Conservation (phyloP, 305 asterid species). For the Plantago lanceolata region DNA sequence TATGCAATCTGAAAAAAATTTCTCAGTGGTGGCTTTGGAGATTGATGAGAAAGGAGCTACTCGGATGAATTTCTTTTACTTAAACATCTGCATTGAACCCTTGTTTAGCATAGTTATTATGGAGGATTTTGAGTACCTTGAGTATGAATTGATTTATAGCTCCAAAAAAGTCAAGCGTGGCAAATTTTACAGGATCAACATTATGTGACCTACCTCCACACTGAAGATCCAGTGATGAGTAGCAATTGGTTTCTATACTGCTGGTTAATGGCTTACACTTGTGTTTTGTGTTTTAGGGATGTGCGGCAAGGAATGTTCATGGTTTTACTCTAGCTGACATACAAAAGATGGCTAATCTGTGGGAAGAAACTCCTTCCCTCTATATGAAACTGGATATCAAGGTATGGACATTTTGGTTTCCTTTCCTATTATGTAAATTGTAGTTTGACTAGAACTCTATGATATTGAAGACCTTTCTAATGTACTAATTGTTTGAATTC, state of each 20-base stretch:
- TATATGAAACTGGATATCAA: slow-evolving; percentile 78
- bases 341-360: slow-evolving; percentile 72
- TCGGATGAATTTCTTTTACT: too few relatives aligned
- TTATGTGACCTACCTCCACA: neutral
- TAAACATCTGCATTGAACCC: too few relatives aligned
- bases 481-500: slow-evolving; percentile 19
- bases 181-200: too few relatives aligned
- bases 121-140: too few relatives aligned
- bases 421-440: slow-evolving; percentile 16
- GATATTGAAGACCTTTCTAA: slow-evolving; percentile 19
- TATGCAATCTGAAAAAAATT: too few relatives aligned
- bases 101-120: too few relatives aligned
- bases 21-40: too few relatives aligned
- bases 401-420: slow-evolving; percentile 39
- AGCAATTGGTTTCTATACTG: neutral
- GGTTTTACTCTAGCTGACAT: slow-evolving; percentile 67
- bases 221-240: neutral
- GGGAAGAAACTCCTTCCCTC: slow-evolving; percentile 91
- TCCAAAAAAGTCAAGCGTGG: too few relatives aligned
- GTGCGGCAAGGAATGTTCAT: slow-evolving; percentile 97
- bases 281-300: slow-evolving; percentile 58
- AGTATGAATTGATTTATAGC: too few relatives aligned
- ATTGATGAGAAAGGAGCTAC: too few relatives aligned
- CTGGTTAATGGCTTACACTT: slow-evolving; percentile 10
- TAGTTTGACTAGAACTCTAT: slow-evolving; percentile 2